Base-by-base conservation (phyloP, 805 yeast genomes). In the Lipomyces starkeyi region DNA sequence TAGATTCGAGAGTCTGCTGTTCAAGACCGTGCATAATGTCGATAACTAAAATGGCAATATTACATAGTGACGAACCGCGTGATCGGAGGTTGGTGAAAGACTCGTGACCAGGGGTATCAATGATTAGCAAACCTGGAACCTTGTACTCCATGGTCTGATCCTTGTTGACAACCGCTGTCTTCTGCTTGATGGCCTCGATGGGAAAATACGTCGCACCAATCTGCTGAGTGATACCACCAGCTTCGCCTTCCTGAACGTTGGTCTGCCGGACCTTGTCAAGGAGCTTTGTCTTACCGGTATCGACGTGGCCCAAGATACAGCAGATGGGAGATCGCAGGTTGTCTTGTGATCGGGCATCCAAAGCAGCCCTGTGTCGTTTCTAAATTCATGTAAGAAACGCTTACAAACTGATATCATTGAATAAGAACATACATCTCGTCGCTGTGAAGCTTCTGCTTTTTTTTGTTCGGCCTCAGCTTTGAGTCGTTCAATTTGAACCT, bases 161-260 rank as follows among this genome's bases (percentile, higher is more conserved):
- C 72, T 87, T 84, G 66, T 91, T 87, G 98, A 95, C 94, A 61
- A 90, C 96, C 58, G 87, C 90, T 34, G 98, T 95, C 83, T 95
- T 95, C 77, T 88, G 88, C 80, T 89, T 88, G 76, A 95, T 91
- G 56, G 98, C 93, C 37, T 90, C 96, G 74, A 95, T 93, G 70
- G 99, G 99, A 91, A 95, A 95, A 80, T 95, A 95, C 27, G 99
- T 95, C 65, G 99, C 99, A 87, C 99, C 99, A 78, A 95, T 95
- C 83, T 95, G 99, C 86, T 95, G 99, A 73, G 99, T 95, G 80
- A 95, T 95, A 84, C 99, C 99, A 84, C 99, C 99, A 65, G 99
- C 99, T 83, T 95, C 99, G 78, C 99, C 99, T 80, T 98, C 99
- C 84, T 95, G 99, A 70, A 95, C 99, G 78, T 95, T 95, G 55